Evolutionary conservation across 371 early-diverging fungal genomes (phyloP), one percentile per base, ranked within the genome.

Genomic region (Mucor saturninus): DNA sequence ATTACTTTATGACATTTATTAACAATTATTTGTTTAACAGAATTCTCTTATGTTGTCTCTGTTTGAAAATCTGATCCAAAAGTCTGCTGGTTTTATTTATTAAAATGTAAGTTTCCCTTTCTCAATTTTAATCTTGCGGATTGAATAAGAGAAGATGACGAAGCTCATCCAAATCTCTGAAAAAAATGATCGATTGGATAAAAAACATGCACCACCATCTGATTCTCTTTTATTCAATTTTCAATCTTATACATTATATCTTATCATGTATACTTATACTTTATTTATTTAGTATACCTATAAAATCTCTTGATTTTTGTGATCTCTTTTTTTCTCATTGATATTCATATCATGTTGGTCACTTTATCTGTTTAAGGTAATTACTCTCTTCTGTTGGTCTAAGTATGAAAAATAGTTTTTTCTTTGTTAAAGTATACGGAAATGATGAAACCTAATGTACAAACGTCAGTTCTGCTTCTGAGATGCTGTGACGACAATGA

Each of bases 391-490:
- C 31, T 9, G 52, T 43, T 39, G 14, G 26, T 26, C 15, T 21
- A 50, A 6, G n/a, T 48, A 42, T 42, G 4, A 11, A 13, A 38
- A 42, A 42, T 42, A 11, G 32, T n/a, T 9, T 11, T 43, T 39
- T 2, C 11, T 39, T 30, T 48, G 38, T 42, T 15, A 61, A 32
- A 56, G 54, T 62, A 58, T 68, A 50, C 31, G 60, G 68, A 68
- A 69, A 72, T 66, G 67, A 72, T 68, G 64, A 64, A 64, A 64
- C 8, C 51, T 46, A 51, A 68, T 63, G 65, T 68, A 62, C 46
- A 72, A 35, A 71, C 69, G 72, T 74, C 77, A 77, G 77, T 77
- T 77, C 77, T 77, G 77, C 77, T 77, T 64, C 77, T 77, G 77
- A 77, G 53, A 55, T 15, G 38, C 60, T 43, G 67, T 76, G 77